Percentiles rank a stretch among this genome's conserved stretches.
Conservation (phyloP, 2,329 filamentous ascomycete genomes). For the Aspergillus terreus region DNA sequence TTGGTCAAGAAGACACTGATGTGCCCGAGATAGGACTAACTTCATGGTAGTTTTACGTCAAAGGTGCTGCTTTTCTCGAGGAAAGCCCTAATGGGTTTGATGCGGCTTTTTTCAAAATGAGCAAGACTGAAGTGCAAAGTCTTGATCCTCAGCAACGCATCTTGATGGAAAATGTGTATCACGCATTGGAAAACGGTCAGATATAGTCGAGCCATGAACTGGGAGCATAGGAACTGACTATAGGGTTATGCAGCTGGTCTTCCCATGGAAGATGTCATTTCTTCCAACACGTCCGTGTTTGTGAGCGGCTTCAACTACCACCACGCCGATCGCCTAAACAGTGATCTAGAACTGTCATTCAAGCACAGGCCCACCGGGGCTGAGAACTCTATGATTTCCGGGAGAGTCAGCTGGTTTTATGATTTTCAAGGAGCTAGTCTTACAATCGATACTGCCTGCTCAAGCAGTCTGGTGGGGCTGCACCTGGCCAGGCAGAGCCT, state of each 20-base stretch:
- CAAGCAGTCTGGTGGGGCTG: constrained; percentile 34
- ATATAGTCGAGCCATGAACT: not conserved
- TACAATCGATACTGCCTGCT: constrained; percentile 42
- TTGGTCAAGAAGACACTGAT: not conserved
- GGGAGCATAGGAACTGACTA: not conserved
- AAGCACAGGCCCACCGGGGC: constrained; percentile 22
- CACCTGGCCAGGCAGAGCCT: constrained; percentile 35
- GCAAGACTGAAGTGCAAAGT: constrained; percentile 20
- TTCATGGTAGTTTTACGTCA: constrained; percentile 7
- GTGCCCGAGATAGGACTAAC: too few relatives aligned
- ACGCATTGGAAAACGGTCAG: constrained; percentile 28
- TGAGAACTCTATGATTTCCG: constrained; percentile 18
- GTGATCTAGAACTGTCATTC: constrained; percentile 17
- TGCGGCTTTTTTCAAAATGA: constrained; percentile 29
- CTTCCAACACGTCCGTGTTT: constrained; percentile 25
- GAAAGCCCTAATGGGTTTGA: constrained; percentile 29
- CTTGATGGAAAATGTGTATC: constrained; percentile 31
- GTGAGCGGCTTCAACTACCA: constrained; percentile 25
- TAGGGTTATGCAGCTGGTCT: constrained; percentile 16
- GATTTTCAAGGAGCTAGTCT: constrained; percentile 27
- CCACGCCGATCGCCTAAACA: constrained; percentile 19
- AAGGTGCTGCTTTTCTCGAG: constrained; percentile 26
- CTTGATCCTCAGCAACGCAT: constrained; percentile 33
- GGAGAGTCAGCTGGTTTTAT: constrained; percentile 23
- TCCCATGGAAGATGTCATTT: constrained; percentile 18